Evolutionary conservation across 192 early-diverging fungal genomes (phyloP).

Genomic region (Backusella luteola): DNA sequence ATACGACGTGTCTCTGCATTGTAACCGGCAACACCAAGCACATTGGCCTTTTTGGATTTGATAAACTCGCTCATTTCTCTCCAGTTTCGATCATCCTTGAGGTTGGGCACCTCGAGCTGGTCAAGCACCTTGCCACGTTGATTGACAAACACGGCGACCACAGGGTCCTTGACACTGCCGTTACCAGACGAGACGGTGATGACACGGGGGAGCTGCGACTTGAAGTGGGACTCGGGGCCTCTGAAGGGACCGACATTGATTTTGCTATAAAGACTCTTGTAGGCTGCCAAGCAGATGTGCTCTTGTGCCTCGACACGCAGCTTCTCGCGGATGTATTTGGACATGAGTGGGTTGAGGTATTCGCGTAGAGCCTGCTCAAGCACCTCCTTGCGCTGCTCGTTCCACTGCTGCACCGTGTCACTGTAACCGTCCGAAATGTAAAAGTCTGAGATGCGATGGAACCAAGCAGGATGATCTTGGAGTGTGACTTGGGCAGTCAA

Average conservation of each 20-base stretch:
- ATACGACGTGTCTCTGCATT: conserved; percentile 73
- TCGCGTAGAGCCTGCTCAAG: conserved; percentile 60
- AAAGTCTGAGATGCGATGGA: conserved; percentile 51
- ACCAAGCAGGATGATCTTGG: conserved; percentile 39
- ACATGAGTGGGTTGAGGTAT: conserved; percentile 68
- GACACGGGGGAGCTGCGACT: conserved; percentile 49
- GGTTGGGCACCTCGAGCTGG: conserved; percentile 59
- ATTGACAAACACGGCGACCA: conserved; percentile 69
- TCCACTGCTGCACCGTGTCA: conserved; percentile 73
- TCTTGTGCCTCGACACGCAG: conserved; percentile 73
- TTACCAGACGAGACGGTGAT: conserved; percentile 73
- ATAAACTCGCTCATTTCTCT: conserved; percentile 60
- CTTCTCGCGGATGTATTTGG: conserved; percentile 74
- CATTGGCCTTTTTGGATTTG: conserved; percentile 61
- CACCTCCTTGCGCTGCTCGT: conserved; percentile 65
- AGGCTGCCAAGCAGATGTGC: conserved; percentile 62
- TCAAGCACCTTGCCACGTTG: conserved; percentile 72
- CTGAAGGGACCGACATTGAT: conserved; percentile 62
- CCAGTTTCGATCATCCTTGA: conserved; percentile 42
- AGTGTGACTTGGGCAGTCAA: conserved; percentile 59
- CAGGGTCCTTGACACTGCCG: conserved; percentile 54
- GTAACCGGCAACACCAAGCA: conserved; percentile 82
- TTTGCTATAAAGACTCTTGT: conserved; percentile 66
- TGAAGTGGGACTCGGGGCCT: conserved; percentile 35
- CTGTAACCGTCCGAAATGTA: conserved; percentile 60